Conservation (phyloP, 345 rosid species). For the Eucalyptus marginata region DNA sequence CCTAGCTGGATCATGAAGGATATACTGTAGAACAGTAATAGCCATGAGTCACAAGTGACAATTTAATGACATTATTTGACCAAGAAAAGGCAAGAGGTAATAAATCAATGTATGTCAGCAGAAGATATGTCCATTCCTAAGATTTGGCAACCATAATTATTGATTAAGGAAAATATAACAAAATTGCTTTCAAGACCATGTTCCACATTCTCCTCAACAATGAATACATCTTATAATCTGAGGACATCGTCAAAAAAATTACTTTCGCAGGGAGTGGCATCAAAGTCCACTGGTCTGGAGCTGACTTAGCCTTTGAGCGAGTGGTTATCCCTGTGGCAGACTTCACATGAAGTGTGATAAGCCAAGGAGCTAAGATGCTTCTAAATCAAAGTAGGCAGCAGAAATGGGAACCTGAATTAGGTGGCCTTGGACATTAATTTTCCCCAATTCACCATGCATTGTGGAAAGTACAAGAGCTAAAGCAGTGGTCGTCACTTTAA, state of each 20-base stretch:
- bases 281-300: constrained; percentile 84
- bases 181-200: neutral
- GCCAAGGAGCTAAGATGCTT: neutral
- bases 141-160: neutral
- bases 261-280: constrained; percentile 79
- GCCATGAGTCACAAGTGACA: neutral
- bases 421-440: constrained; percentile 67
- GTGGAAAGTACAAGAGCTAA: constrained; percentile 68
- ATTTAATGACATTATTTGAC: neutral
- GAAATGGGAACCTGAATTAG: constrained; percentile 39
- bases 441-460: constrained; percentile 60
- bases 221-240: neutral
- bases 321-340: constrained; percentile 69
- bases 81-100: neutral
- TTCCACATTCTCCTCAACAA: neutral
- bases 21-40: neutral
- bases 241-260: neutral
- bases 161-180: neutral
- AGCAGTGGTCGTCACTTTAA: constrained; percentile 80
- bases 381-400: neutral
- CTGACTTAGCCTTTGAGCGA: constrained; percentile 76
- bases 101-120: neutral
- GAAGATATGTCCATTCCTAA: neutral
- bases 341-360: constrained; percentile 9
- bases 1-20: neutral